phyloP scores from a whole-genome alignment of 2,329 filamentous ascomycete species.

The Paramyrothecium roridum region DNA sequence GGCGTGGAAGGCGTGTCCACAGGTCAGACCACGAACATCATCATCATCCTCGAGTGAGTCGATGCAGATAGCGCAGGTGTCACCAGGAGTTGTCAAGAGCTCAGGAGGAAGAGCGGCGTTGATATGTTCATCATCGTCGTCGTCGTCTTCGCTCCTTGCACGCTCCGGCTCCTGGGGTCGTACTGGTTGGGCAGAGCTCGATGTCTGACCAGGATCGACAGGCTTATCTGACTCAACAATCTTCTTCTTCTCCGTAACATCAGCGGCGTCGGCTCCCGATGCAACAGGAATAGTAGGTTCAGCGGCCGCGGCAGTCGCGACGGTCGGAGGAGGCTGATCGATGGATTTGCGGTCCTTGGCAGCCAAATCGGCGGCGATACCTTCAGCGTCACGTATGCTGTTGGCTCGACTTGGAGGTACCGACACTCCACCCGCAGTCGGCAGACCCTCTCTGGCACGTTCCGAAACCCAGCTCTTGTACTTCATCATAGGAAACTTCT shows the following conservation, averaged over 20 bases:
- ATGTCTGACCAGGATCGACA: constrained; percentile 19
- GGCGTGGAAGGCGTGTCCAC: constrained; percentile 97
- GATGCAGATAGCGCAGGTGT: constrained; percentile 95
- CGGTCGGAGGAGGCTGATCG: constrained; percentile 34
- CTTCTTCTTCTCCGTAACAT: constrained; percentile 14
- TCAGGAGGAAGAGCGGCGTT: constrained; percentile 79
- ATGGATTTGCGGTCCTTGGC: constrained; percentile 43
- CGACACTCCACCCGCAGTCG: constrained; percentile 80
- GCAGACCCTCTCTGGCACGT: constrained; percentile 78
- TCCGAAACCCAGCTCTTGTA: constrained; percentile 93
- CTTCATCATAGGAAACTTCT: constrained; percentile 91
- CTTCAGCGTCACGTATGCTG: constrained; percentile 69
- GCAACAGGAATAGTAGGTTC: not conserved
- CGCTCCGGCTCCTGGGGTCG: constrained; percentile 30
- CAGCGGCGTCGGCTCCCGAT: constrained; percentile 10
- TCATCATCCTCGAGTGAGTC: constrained; percentile 93
- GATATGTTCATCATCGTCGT: constrained; percentile 79
- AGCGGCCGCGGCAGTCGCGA: constrained; percentile 14
- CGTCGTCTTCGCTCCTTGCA: constrained; percentile 50
- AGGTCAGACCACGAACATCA: constrained; percentile 88
- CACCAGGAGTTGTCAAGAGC: constrained; percentile 75
- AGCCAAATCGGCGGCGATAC: constrained; percentile 41
- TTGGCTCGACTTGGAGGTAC: constrained; percentile 68
- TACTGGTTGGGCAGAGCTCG: constrained; percentile 12
- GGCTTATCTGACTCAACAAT: constrained; percentile 15